These are phyloP conservation scores for Coprinopsis strossmayeri DNA, from an alignment of 768 basidiomycete genomes.

Conservation along the genomic window DNA sequence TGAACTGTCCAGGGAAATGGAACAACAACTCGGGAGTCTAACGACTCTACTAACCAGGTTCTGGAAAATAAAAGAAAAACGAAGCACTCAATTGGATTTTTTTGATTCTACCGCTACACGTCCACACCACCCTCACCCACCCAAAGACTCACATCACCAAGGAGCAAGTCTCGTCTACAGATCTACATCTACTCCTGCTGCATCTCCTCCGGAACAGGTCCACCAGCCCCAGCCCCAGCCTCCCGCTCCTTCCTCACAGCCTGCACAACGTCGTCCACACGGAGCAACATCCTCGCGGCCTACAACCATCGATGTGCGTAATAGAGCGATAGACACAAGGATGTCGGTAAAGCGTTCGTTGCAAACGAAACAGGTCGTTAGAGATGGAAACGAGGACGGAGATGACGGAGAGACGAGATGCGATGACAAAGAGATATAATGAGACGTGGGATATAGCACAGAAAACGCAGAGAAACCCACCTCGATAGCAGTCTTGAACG, in stretches of 20 bases:
- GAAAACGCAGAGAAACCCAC: constrained; percentile 24
- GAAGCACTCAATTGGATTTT: too few relatives aligned
- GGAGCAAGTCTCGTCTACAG: background rate
- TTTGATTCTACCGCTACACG: too few relatives aligned
- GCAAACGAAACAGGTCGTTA: background rate
- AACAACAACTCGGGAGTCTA: too few relatives aligned
- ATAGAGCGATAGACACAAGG: background rate
- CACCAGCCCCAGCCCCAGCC: constrained; percentile 35
- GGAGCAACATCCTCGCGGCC: constrained; percentile 86
- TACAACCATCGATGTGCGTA: constrained; percentile 16
- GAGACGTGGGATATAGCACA: background rate
- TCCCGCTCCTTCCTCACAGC: constrained; percentile 74
- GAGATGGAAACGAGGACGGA: constrained; percentile 5
- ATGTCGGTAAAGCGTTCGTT: background rate
- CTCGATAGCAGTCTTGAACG: constrained; percentile 95
- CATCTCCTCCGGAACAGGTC: constrained; percentile 54
- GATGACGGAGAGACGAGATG: too few relatives aligned
- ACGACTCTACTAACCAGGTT: too few relatives aligned
- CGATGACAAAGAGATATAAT: too few relatives aligned
- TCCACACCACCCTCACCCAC: too few relatives aligned
- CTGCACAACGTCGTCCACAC: constrained; percentile 92
- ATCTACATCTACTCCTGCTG: constrained; percentile 20
- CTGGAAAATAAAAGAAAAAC: too few relatives aligned
- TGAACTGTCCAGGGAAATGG: too few relatives aligned
- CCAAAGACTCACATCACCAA: too few relatives aligned